These are phyloP conservation scores for Arctostaphylos glauca DNA, from an alignment of 148 eudicot species.

Conservation along the genomic window DNA sequence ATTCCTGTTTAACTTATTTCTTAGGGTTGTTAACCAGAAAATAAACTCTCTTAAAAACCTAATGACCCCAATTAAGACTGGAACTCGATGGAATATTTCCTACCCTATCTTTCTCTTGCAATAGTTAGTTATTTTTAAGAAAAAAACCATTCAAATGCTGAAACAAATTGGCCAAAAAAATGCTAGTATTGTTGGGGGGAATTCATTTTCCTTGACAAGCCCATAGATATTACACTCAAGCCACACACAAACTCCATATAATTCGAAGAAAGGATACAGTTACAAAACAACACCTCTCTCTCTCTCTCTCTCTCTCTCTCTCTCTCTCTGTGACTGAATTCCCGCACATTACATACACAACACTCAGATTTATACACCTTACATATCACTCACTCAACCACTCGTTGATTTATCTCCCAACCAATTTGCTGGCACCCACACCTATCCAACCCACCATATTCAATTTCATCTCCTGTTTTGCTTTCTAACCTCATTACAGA, in stretches of 20 bases:
- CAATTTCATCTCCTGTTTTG: not conserved
- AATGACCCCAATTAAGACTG: not conserved
- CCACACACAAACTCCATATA: too few relatives aligned
- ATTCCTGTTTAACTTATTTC: not conserved
- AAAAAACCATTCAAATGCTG: not conserved
- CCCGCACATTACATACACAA: too few relatives aligned
- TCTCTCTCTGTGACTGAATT: too few relatives aligned
- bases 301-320: too few relatives aligned
- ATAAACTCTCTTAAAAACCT: not conserved
- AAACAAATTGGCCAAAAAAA: not conserved
- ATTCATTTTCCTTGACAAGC: too few relatives aligned
- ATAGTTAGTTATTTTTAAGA: not conserved
- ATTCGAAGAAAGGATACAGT: too few relatives aligned
- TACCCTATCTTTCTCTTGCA: not conserved
- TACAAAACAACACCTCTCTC: too few relatives aligned
- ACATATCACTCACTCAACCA: too few relatives aligned
- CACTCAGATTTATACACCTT: too few relatives aligned
- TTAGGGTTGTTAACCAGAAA: not conserved
- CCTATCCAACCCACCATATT: not conserved
- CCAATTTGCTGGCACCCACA: not conserved
- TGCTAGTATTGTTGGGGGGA: not conserved
- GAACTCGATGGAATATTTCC: not conserved
- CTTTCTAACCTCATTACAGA: not conserved
- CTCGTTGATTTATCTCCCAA: too few relatives aligned
- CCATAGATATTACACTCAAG: too few relatives aligned